Evolutionary conservation across 352 stramenopile species (phyloP), one percentile per base, ranked within the genome.

Genomic region (Thalassiosira mediterranea): DNA sequence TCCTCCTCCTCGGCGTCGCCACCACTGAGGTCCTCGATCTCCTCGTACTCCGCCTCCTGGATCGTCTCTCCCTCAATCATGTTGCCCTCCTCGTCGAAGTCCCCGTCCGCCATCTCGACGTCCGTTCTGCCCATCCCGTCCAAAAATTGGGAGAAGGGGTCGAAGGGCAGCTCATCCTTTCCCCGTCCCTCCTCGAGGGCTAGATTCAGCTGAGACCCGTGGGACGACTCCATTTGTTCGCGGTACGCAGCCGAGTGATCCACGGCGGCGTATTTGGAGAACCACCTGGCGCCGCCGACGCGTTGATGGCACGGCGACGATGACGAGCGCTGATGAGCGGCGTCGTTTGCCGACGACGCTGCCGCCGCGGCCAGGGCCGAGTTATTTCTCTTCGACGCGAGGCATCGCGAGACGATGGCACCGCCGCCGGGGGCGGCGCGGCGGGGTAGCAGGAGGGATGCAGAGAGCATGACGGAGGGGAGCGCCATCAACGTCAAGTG

Each of bases 81-180:
- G 25, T 54, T 15, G 25, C 47, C 17, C 23, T 66, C 31, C 26
- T 32, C 19, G 5, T 56, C 57, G 19, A 23, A 37, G 13, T 17
- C 13, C n/a, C n/a, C n/a, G 17, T 73, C 38, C 13, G 29, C 52
- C 10, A 21, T 63, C 15, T 61, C 46, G 23, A 49, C 21, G 8
- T 19, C 38, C 13, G 32, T 72, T 17, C 52, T 76, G 13, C 69
- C 77, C 63, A 72, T 79, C 29, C 61, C 47, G 63, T 85, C 69
- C 19, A 75, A 66, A 49, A 88, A 86, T 65, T 87, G 75, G 29
- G 62, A 48, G 70, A 93, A 93, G 0, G 87, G 87, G 85, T 93
- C 84, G 66, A 88, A 93, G 0, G 69, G 65, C 11, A 71, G 48
- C 64, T 89, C 78, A 62, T 93, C 87, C 61, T 87, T 89, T 25